A percentile compares a stretch with the other conserved stretches of the same genome.
Conservation (phyloP, 768 basidiomycete species). For the Mycena rebaudengoi region DNA sequence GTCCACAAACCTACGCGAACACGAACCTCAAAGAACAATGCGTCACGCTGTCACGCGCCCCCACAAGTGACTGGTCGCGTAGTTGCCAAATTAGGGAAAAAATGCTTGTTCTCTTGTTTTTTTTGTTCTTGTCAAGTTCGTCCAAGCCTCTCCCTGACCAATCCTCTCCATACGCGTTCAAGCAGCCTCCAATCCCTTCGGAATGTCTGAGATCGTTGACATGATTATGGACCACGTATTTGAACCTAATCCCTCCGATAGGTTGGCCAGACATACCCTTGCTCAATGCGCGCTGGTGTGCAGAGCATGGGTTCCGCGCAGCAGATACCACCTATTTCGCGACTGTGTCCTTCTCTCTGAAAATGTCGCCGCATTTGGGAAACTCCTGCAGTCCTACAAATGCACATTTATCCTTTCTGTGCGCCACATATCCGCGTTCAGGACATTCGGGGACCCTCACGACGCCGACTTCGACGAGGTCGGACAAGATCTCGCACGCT, state of each 20-base stretch:
- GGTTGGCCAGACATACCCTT: not conserved
- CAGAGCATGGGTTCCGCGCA: slow-evolving; percentile 11
- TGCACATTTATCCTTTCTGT: slow-evolving; percentile 7
- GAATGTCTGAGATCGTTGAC: too few species aligned
- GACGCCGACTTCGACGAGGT: slow-evolving; percentile 7
- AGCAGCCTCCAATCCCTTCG: too few species aligned
- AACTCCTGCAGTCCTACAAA: not conserved
- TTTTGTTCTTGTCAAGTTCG: too few species aligned
- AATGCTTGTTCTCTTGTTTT: too few species aligned
- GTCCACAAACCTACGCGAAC: too few species aligned
- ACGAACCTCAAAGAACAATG: slow-evolving; percentile 9
- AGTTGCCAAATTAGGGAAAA: too few species aligned
- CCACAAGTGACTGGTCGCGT: slow-evolving; percentile 19
- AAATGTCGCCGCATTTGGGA: not conserved
- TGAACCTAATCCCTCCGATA: too few species aligned
- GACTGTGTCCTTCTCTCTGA: not conserved
- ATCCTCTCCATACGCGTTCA: too few species aligned
- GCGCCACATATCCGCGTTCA: slow-evolving; percentile 7
- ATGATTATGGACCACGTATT: too few species aligned
- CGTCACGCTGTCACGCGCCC: not conserved
- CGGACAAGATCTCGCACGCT: slow-evolving; percentile 6
- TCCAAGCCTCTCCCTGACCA: too few species aligned
- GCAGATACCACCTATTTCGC: slow-evolving; percentile 4
- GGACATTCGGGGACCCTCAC: not conserved
- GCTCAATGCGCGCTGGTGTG: slow-evolving; percentile 7